These are phyloP conservation scores for Dryas alaskensis DNA, from an alignment of 306 rosid species.

Conservation along the genomic window DNA sequence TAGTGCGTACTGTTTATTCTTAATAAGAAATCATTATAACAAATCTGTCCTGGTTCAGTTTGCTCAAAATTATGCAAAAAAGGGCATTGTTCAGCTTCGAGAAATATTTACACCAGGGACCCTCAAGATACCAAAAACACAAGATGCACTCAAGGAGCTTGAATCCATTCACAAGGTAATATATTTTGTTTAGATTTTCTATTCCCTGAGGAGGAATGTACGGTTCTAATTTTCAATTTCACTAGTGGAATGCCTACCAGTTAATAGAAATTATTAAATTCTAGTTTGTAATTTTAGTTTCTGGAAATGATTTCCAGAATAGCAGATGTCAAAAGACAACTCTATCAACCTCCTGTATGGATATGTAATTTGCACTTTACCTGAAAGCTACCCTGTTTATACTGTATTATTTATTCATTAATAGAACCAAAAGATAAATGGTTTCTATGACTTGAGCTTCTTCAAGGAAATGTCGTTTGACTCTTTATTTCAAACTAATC, in stretches of 20 bases:
- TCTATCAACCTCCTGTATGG: neutral
- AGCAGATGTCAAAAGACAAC: neutral
- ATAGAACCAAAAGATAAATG: neutral
- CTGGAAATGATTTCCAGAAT: neutral
- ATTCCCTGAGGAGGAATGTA: neutral
- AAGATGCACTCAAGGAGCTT: constrained; percentile 71
- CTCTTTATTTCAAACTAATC: constrained; percentile 15
- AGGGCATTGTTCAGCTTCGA: constrained; percentile 76
- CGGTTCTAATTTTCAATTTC: neutral
- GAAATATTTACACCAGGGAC: constrained; percentile 87
- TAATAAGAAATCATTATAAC: constrained; percentile 15
- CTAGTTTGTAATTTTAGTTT: neutral
- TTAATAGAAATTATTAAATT: constrained; percentile 1
- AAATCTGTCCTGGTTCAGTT: constrained; percentile 47
- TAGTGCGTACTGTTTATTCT: constrained; percentile 21
- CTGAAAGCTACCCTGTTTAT: neutral
- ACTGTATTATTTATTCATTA: neutral
- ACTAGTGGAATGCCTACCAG: neutral
- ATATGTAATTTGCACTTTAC: neutral
- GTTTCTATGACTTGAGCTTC: neutral
- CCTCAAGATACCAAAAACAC: constrained; percentile 71
- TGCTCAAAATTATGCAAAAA: constrained; percentile 69
- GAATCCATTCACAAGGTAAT: constrained; percentile 94
- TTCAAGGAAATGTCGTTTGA: constrained; percentile 8
- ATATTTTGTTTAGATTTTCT: neutral